Evolutionary conservation across 1,284 basidiomycete species (phyloP), one percentile per base, ranked within the genome.

Genomic region (Mycena sp.): DNA sequence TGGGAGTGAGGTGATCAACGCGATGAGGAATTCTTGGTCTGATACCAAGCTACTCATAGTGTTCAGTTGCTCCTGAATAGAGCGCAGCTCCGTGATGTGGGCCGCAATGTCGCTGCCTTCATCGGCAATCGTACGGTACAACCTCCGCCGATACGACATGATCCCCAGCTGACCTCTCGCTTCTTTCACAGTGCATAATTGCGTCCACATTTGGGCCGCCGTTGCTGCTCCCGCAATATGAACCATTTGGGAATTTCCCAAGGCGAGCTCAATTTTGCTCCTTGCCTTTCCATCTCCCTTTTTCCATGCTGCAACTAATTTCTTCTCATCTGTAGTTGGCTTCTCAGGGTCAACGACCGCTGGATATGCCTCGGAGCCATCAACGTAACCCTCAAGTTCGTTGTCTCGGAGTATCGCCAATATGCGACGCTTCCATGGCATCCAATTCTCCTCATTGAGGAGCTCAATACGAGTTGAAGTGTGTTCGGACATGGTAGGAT

Each of bases 241-340:
- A 30, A 49, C 48, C 48, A 49, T 49, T 29, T 49, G 48, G 26
- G 48, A 49, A 30, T 49, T 49, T 30, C 48, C 48, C 26, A 49
- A 49, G 19, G 48, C 48, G 21, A 49, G 48, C n/a, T 49, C 48
- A 30, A 49, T 49, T 19, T 49, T 30, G n/a, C 48, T 49, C 21
- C 48, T 10, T 29, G 48, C 48, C 48, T 49, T 49, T 32, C 48
- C 48, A 19, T 49, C 48, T 11, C 19, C 9, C 23, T 46, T 46
- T 5, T 29, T 29, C 45, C 45, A 48, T 7, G 9, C 16, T 30
- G 6, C 17, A 30, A 48, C 30, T 4, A 3, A 25, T 19, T 48
- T 48, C 26, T 6, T 29, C 26, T 48, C 45, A 28, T 48, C 45
- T 9, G 45, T 5, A n/a, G 25, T 28, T 17, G 28, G 45, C 26